Evolutionary conservation across 2,329 filamentous ascomycete genomes (phyloP).

Genomic region (Lasiodiplodia hormozganensis): DNA sequence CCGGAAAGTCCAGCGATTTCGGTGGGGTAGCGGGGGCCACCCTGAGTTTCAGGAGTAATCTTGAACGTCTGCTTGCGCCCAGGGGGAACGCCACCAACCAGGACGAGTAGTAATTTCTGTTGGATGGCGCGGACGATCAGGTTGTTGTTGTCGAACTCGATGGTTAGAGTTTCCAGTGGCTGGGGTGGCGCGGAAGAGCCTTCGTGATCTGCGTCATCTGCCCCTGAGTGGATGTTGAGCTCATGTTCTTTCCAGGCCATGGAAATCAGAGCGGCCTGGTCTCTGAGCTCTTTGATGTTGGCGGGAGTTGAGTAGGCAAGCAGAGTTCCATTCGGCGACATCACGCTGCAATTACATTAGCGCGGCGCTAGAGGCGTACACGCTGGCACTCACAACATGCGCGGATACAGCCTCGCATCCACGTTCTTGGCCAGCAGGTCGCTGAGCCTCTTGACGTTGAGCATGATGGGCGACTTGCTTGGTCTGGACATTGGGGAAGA

Average conservation of each 20-base stretch:
- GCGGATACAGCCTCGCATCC: slow-evolving; percentile 50
- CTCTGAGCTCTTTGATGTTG: slow-evolving; percentile 57
- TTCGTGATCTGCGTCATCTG: slow-evolving; percentile 17
- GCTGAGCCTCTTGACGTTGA: slow-evolving; percentile 52
- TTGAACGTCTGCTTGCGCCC: slow-evolving; percentile 47
- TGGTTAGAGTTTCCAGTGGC: slow-evolving; percentile 52
- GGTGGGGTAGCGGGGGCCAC: slow-evolving; percentile 48
- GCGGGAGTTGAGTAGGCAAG: slow-evolving; percentile 57
- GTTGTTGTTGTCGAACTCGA: slow-evolving; percentile 55
- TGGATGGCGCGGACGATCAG: slow-evolving; percentile 56
- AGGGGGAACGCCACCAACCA: slow-evolving; percentile 57
- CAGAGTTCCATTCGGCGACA: slow-evolving; percentile 59
- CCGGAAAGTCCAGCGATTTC: slow-evolving; percentile 30
- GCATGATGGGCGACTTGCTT: slow-evolving; percentile 41
- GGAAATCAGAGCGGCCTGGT: slow-evolving; percentile 57
- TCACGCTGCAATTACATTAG: slow-evolving; percentile 44
- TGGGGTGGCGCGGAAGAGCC: slow-evolving; percentile 27
- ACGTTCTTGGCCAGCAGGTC: slow-evolving; percentile 53
- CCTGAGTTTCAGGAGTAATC: slow-evolving; percentile 52
- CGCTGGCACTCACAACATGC: slow-evolving; percentile 47
- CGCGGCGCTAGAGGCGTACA: slow-evolving; percentile 9
- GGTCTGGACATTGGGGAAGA: slow-evolving; percentile 18
- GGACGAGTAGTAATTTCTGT: slow-evolving; percentile 54
- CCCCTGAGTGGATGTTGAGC: slow-evolving; percentile 16
- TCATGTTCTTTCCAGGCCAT: slow-evolving; percentile 58